Percentiles rank a stretch among this genome's conserved stretches.
phyloP scores from a whole-genome alignment of 352 stramenopile species.

The Phytophthora chlamydospora region DNA sequence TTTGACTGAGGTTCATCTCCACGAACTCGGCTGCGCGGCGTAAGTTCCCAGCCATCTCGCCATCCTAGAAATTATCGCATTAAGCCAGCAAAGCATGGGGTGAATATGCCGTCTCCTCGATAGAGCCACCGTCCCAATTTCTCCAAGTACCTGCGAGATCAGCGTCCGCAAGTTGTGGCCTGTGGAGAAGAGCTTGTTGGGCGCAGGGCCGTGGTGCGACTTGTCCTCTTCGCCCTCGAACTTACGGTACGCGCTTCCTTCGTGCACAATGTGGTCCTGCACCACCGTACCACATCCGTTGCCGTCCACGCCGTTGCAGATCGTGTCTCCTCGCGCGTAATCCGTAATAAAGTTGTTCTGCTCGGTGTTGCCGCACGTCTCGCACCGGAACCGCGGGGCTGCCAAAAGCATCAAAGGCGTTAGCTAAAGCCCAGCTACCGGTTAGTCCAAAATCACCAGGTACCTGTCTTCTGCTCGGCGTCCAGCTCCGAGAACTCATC shows the following conservation, averaged over 20 bases:
- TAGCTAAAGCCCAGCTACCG: too few species aligned
- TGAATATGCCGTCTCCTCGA: constrained; percentile 24
- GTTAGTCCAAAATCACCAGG: not conserved
- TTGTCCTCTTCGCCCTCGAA: constrained; percentile 98
- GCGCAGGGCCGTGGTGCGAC: constrained; percentile 94
- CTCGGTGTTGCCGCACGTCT: constrained; percentile 89
- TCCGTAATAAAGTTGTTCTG: constrained; percentile 92
- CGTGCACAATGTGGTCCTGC: constrained; percentile 95
- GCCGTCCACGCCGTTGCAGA: constrained; percentile 87
- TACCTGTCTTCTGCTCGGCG: constrained; percentile 85
- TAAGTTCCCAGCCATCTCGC: constrained; percentile 87
- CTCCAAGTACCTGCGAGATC: constrained; percentile 81
- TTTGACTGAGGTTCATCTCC: constrained; percentile 97
- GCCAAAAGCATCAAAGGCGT: not conserved
- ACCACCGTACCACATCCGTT: constrained; percentile 94
- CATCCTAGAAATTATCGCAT: constrained; percentile 57
- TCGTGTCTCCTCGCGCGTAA: constrained; percentile 87
- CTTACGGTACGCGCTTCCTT: constrained; percentile 96
- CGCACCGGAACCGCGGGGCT: constrained; percentile 84
- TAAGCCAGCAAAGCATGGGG: constrained; percentile 19
- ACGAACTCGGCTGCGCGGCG: constrained; percentile 90
- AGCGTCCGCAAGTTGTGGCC: constrained; percentile 96
- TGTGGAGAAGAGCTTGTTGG: constrained; percentile 95
- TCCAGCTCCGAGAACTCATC: constrained; percentile 90
- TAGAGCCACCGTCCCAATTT: constrained; percentile 9